Conservation (phyloP, 2,329 filamentous ascomycete genomes). For the Aspergillus sp. region DNA sequence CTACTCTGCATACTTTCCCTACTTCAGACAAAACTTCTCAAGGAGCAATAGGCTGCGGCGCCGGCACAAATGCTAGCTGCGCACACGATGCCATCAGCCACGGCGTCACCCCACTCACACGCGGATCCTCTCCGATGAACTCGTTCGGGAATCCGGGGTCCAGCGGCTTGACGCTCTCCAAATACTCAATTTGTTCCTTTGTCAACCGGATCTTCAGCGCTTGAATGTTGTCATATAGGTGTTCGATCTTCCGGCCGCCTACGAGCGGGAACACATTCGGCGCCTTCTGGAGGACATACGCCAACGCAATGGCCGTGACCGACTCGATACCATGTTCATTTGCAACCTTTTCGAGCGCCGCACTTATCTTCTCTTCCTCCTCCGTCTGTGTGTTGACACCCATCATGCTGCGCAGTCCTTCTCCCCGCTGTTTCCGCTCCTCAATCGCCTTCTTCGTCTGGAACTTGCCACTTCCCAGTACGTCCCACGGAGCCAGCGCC, state of each 20-base stretch:
- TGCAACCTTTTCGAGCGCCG: slow-evolving; percentile 60
- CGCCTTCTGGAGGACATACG: slow-evolving; percentile 71
- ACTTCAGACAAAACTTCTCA: neutral
- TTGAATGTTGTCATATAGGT: slow-evolving; percentile 48
- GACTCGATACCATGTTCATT: slow-evolving; percentile 53
- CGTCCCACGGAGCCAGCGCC: slow-evolving; percentile 59
- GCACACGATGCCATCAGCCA: slow-evolving; percentile 10
- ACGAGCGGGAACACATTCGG: slow-evolving; percentile 73
- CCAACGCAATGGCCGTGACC: slow-evolving; percentile 64
- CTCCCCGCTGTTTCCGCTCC: slow-evolving; percentile 41
- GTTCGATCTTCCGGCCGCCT: slow-evolving; percentile 66
- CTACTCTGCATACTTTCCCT: neutral
- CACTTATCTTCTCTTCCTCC: slow-evolving; percentile 52
- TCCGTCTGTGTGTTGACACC: slow-evolving; percentile 43
- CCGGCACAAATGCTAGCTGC: slow-evolving; percentile 18
- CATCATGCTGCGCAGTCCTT: slow-evolving; percentile 35
- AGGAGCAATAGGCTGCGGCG: slow-evolving; percentile 15
- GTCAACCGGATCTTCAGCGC: slow-evolving; percentile 45
- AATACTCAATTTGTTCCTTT: slow-evolving; percentile 61
- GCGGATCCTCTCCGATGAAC: slow-evolving; percentile 47
- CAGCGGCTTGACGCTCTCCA: slow-evolving; percentile 62
- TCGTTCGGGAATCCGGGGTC: slow-evolving; percentile 65
- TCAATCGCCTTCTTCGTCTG: slow-evolving; percentile 49
- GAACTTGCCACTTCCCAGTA: slow-evolving; percentile 53
- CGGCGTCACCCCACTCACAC: slow-evolving; percentile 13